phyloP scores from a whole-genome alignment of 2,329 filamentous ascomycete species.

The Trichoderma gracile region DNA sequence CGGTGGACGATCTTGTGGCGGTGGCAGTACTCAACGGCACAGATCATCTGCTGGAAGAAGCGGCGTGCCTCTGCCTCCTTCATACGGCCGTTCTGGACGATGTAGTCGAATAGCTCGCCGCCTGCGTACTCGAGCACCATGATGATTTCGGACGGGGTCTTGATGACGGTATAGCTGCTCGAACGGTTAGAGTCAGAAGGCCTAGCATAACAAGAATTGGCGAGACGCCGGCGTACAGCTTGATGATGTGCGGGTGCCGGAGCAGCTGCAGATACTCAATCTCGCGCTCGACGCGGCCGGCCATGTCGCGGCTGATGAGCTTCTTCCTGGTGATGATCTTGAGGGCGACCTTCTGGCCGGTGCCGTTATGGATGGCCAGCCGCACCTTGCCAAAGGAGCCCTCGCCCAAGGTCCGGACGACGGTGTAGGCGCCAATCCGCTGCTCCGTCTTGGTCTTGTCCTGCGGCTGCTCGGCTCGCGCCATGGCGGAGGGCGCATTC shows the following conservation, averaged over 20 bases:
- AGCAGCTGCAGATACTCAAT: slow-evolving; percentile 97
- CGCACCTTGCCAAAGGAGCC: slow-evolving; percentile 99
- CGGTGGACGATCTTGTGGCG: slow-evolving; percentile 98
- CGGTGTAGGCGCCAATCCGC: slow-evolving; percentile 87
- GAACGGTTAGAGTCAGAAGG: neutral
- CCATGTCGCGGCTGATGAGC: slow-evolving; percentile 96
- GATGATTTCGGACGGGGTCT: slow-evolving; percentile 90
- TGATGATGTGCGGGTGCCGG: slow-evolving; percentile 97
- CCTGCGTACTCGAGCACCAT: slow-evolving; percentile 99
- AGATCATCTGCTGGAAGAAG: slow-evolving; percentile 99
- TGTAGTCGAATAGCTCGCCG: slow-evolving; percentile 96
- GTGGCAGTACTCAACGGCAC: slow-evolving; percentile 98
- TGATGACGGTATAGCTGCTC: slow-evolving; percentile 88
- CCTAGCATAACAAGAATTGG: neutral
- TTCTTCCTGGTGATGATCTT: slow-evolving; percentile 98
- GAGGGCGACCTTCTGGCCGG: slow-evolving; percentile 90
- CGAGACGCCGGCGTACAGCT: slow-evolving; percentile 64
- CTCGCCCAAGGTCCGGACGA: slow-evolving; percentile 88
- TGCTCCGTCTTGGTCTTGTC: slow-evolving; percentile 67
- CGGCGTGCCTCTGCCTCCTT: slow-evolving; percentile 89
- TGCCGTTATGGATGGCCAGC: slow-evolving; percentile 88
- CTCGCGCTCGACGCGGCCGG: slow-evolving; percentile 93
- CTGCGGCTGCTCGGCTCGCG: slow-evolving; percentile 39
- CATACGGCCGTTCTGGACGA: slow-evolving; percentile 91
- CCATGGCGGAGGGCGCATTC: slow-evolving; percentile 33